These are phyloP conservation scores for Breviolum minutum DNA, from an alignment of 73 alveolate genomes.

Conservation along the genomic window DNA sequence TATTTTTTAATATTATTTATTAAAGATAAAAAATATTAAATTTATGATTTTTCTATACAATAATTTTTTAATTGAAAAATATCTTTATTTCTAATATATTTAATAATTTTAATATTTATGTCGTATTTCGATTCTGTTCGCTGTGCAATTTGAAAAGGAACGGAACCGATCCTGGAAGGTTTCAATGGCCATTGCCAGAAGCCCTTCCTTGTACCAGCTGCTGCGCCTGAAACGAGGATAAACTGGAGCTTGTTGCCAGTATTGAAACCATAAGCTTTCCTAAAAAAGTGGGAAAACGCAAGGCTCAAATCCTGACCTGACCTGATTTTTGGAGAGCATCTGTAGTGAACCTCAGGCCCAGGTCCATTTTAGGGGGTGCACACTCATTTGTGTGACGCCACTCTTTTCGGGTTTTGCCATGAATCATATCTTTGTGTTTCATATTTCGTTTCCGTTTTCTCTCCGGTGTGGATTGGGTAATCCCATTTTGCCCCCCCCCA, in stretches of 20 bases:
- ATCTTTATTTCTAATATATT: background rate
- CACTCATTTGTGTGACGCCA: too few relatives aligned
- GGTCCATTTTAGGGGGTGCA: too few relatives aligned
- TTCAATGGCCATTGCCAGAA: background rate
- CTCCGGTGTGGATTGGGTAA: too few relatives aligned
- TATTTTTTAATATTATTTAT: background rate
- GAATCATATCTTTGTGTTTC: too few relatives aligned
- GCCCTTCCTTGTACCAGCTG: background rate
- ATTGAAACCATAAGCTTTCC: too few relatives aligned
- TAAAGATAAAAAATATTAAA: background rate
- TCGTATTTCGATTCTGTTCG: background rate
- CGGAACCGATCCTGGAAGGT: conserved; percentile 18
- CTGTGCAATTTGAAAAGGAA: conserved; percentile 5
- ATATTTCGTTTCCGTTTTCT: too few relatives aligned
- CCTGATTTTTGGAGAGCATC: background rate
- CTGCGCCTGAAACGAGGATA: too few relatives aligned
- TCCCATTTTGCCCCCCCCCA: too few relatives aligned
- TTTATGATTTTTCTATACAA: background rate
- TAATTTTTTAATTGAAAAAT: too few relatives aligned
- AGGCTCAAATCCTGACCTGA: background rate
- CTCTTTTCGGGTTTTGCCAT: too few relatives aligned
- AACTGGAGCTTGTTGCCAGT: too few relatives aligned
- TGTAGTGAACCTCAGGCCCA: background rate
- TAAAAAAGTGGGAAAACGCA: too few relatives aligned
- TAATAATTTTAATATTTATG: background rate